phyloP scores from a whole-genome alignment of 192 early-diverging fungal genomes.

The Backusella australiensis region DNA sequence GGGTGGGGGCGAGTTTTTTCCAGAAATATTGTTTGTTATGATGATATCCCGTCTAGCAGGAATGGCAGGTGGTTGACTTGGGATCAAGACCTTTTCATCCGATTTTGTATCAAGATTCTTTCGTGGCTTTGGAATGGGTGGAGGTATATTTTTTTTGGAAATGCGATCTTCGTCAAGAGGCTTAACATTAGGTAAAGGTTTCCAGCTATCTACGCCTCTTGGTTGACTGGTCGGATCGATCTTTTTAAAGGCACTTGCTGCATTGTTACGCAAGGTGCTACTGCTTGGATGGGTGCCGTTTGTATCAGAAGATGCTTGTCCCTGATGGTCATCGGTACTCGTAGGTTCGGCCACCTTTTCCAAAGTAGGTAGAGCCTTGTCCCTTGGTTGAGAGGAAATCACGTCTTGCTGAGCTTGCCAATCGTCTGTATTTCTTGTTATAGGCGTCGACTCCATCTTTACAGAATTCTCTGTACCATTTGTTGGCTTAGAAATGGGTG shows the following conservation, averaged over 20 bases:
- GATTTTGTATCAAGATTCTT: not conserved
- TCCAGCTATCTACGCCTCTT: not conserved
- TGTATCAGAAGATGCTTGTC: not conserved
- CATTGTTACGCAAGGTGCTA: not conserved
- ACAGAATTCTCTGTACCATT: not conserved
- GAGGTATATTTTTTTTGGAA: not conserved
- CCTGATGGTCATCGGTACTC: not conserved
- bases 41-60: not conserved
- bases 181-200: not conserved
- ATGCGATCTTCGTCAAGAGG: not conserved
- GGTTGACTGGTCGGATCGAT: not conserved
- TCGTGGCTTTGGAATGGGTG: not conserved
- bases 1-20: not conserved
- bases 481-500: not conserved
- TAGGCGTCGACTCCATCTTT: not conserved
- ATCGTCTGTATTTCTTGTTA: not conserved
- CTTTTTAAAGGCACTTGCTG: not conserved
- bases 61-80: not conserved
- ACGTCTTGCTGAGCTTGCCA: not conserved
- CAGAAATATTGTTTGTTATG: not conserved
- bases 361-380: not conserved
- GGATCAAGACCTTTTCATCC: not conserved
- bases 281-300: not conserved
- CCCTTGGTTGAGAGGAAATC: not conserved
- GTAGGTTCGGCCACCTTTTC: not conserved